Conservation (phyloP, 495 filamentous ascomycete species). For the Neurospora sp. region DNA sequence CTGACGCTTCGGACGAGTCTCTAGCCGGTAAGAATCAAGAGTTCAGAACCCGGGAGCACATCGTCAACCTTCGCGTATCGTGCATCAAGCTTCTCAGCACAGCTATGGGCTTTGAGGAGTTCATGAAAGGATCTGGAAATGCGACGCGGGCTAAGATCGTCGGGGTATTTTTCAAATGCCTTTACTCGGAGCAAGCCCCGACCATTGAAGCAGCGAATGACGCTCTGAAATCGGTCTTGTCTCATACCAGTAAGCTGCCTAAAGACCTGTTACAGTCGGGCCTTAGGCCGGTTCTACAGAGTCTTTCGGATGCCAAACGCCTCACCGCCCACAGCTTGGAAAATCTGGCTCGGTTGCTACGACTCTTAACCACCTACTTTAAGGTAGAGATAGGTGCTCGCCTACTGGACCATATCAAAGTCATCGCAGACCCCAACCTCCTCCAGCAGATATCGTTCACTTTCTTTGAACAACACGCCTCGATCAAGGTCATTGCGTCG, state of each 20-base stretch:
- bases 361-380: constrained; percentile 93
- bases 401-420: constrained; percentile 83
- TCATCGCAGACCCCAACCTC: constrained; percentile 68
- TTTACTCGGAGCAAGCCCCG: constrained; percentile 83
- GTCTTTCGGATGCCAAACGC: constrained; percentile 86
- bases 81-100: constrained; percentile 88
- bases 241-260: constrained; percentile 80
- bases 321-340: constrained; percentile 84
- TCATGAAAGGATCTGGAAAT: constrained; percentile 54
- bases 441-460: constrained; percentile 89
- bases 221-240: constrained; percentile 73
- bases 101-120: constrained; percentile 86
- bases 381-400: constrained; percentile 95
- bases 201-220: constrained; percentile 92
- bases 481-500: constrained; percentile 86
- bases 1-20: constrained; percentile 86
- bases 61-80: constrained; percentile 84
- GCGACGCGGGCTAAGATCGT: constrained; percentile 78
- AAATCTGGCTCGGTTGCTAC: constrained; percentile 78
- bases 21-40: constrained; percentile 77
- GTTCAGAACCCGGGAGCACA: constrained; percentile 80
- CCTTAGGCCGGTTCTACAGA: constrained; percentile 87
- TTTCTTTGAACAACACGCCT: constrained; percentile 79
- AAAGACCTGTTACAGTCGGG: constrained; percentile 94
- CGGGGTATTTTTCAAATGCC: constrained; percentile 90